Conservation (phyloP, 2,329 filamentous ascomycete species). For the Pyricularia grisea region DNA sequence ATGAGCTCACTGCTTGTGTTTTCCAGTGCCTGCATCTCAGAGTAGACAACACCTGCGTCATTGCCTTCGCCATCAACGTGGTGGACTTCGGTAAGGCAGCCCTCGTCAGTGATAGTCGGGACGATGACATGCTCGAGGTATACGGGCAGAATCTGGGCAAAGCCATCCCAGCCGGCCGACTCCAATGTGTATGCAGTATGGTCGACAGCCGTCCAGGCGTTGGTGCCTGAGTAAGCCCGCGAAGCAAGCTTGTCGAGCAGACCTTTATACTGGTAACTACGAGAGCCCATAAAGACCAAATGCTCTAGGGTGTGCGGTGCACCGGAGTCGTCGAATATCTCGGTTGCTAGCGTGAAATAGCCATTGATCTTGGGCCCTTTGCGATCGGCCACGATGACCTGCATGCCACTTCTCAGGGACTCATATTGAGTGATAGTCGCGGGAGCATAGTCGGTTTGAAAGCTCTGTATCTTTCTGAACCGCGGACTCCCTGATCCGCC, state of each 20-base stretch:
- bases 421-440: conserved; percentile 91
- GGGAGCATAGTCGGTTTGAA: conserved; percentile 83
- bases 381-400: conserved; percentile 83
- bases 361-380: conserved; percentile 92
- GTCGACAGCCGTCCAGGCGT: conserved; percentile 94
- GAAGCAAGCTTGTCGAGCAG: conserved; percentile 90
- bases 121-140: conserved; percentile 92
- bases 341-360: conserved; percentile 91
- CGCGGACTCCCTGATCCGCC: conserved; percentile 39
- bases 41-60: conserved; percentile 95
- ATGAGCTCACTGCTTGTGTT: conserved; percentile 80
- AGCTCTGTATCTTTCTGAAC: conserved; percentile 79
- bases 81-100: conserved; percentile 91
- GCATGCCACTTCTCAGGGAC: conserved; percentile 88
- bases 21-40: conserved; percentile 95
- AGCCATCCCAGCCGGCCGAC: conserved; percentile 94
- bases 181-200: conserved; percentile 95
- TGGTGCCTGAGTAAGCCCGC: conserved; percentile 85
- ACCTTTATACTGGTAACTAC: conserved; percentile 88
- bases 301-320: conserved; percentile 83
- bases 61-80: conserved; percentile 90
- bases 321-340: conserved; percentile 95
- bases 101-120: conserved; percentile 85
- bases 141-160: conserved; percentile 85
- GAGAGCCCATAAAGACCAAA: conserved; percentile 82